Evolutionary conservation across 805 yeast genomes (phyloP), one percentile per base, ranked within the genome.

Genomic region (Wickerhamomyces queroliae): DNA sequence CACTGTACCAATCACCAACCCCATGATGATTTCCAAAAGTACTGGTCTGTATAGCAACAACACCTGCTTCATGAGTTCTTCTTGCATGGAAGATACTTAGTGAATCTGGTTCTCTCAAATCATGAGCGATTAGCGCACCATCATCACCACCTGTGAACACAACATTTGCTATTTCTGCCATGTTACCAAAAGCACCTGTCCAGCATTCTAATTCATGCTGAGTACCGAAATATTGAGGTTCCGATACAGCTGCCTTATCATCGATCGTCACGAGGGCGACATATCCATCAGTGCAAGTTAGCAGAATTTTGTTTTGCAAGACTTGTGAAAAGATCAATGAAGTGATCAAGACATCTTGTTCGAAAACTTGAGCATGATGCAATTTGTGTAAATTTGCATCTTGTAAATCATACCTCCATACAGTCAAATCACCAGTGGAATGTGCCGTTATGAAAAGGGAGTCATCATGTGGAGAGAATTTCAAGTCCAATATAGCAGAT

Each of bases 111-210:
- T 44, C 33, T 44, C 83, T 63, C 9, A 72, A 38, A 58, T 90
- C 97, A 55, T 82, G 88, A 1, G 90, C 90, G 23, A 80, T 76
- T 12, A 91, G 62, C 13, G 69, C 63, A 7, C 83, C 72, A 62
- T 93, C 98, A 56, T 91, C 99, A 13, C 98, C 98, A 5, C 98
- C 99, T 3, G 89, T 77, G 49, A 81, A 83, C 0, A 88, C 66
- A 1, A 86, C 77, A 41, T 78, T 62, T 13, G 66, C 56, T 31
- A 82, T 55, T 3, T 72, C 74, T 7, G 75, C 74, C 19, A 64
- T 47, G 33, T 69, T 70, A 8, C 86, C 89, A 62, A 80, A 85
- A 2, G 76, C 76, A 6, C 87, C 85, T 5, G 84, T 85, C 98
- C 98, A 90, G 43, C 95, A 86, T 59, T 91, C 96, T 25, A 89